Evolutionary conservation across 495 filamentous ascomycete species (phyloP).

Genomic region (Oleoguttula mirabilis): DNA sequence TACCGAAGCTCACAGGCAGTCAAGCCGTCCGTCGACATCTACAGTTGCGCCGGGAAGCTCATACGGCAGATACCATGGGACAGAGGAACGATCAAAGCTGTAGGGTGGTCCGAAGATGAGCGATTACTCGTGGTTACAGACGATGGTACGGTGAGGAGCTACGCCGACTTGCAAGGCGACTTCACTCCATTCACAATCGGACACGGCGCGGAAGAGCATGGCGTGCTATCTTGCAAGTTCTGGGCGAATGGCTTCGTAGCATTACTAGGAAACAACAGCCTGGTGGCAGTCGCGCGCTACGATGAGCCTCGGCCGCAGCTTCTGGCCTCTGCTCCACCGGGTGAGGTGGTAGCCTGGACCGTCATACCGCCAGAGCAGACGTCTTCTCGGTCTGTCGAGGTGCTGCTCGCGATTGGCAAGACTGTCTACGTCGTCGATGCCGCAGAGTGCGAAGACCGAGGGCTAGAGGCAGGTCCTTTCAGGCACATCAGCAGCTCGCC

Average conservation of each 20-base stretch:
- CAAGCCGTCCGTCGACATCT: constrained; percentile 84
- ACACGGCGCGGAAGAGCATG: constrained; percentile 71
- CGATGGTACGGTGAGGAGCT: constrained; percentile 84
- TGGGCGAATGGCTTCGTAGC: constrained; percentile 87
- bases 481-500: constrained; percentile 80
- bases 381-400: constrained; percentile 89
- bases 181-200: constrained; percentile 95
- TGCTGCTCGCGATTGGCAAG: constrained; percentile 70
- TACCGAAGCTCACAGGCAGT: constrained; percentile 57
- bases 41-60: constrained; percentile 79
- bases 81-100: constrained; percentile 71
- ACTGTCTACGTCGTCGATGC: constrained; percentile 81
- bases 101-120: constrained; percentile 97
- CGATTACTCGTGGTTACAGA: constrained; percentile 77
- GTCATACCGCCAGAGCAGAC: constrained; percentile 82
- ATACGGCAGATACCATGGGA: constrained; percentile 80
- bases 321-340: constrained; percentile 65
- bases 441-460: constrained; percentile 77
- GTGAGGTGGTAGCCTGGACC: constrained; percentile 74
- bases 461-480: constrained; percentile 84
- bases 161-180: constrained; percentile 82
- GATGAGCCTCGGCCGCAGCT: constrained; percentile 80
- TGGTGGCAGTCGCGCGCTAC: constrained; percentile 78
- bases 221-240: constrained; percentile 78
- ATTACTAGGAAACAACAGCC: constrained; percentile 75